Evolutionary conservation across 108 stramenopile genomes (phyloP).

Genomic region (Cyclostephanos invisitatus): DNA sequence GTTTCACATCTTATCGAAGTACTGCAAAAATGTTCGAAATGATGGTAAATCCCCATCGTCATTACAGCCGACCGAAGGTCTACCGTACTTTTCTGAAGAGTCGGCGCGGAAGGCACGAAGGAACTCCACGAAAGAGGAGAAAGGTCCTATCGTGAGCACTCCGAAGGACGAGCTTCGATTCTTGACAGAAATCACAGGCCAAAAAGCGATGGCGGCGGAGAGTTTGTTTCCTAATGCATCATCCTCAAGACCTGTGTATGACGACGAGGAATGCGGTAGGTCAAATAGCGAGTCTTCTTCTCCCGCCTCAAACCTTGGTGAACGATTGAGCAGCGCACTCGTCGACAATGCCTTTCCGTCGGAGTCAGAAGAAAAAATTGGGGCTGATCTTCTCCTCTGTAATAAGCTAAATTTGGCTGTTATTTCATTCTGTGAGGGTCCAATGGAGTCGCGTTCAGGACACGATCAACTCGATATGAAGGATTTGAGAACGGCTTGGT

Average conservation of each 20-base stretch:
- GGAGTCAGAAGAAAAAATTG: constrained; percentile 1
- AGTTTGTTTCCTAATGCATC: not conserved
- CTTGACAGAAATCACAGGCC: constrained; percentile 14
- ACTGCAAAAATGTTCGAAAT: constrained; percentile 25
- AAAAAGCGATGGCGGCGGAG: not conserved
- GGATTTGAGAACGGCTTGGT: constrained; percentile 2
- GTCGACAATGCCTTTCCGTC: not conserved
- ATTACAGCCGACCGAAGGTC: not conserved
- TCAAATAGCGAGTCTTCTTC: not conserved
- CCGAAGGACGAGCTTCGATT: constrained; percentile 13
- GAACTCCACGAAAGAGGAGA: not conserved
- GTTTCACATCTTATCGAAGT: constrained; percentile 35
- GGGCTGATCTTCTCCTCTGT: not conserved
- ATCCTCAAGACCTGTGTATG: not conserved
- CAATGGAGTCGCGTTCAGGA: not conserved
- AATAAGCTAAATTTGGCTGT: not conserved
- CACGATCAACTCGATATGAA: not conserved
- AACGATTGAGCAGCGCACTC: constrained; percentile 7
- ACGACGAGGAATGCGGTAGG: not conserved
- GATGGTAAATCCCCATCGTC: constrained; percentile 5
- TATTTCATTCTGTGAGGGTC: not conserved
- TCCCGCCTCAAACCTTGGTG: not conserved
- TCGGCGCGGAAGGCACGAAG: not conserved
- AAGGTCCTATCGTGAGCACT: constrained; percentile 2
- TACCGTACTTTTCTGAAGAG: constrained; percentile 5